Evolutionary conservation across 2,329 filamentous ascomycete genomes (phyloP), one percentile per base, ranked within the genome.

Genomic region (Cyclaneusma minus): DNA sequence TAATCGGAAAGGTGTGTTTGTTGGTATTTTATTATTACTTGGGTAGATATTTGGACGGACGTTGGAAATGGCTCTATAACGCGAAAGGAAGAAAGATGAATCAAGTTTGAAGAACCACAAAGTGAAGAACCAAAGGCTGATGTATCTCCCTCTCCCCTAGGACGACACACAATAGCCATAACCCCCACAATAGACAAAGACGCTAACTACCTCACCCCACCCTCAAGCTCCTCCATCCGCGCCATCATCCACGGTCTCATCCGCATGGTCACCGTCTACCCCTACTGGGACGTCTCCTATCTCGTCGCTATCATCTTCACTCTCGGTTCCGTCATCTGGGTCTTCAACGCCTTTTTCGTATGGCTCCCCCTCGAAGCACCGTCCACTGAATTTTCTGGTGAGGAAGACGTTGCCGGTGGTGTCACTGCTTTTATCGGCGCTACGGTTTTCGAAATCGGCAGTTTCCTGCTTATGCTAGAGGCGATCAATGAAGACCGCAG

Each of bases 401-500:
- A 78, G 44, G 47, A 51, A 1, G 33, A 54, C 6, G 51, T 54
- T 35, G 73, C 55, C 1, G 71, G 67, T 3, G 75, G 72, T 2
- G 56, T 75, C 13, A 68, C 64, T 0, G 70, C 68, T 0, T 68
- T 76, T 38, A 57, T 79, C n/a, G 74, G 74, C 4, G 71, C 71
- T 0, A 74, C 68, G 1, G 50, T 79, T 5, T 79, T 81, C 42
- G 69, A 74, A 36, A 28, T 73, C 4, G 73, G 72, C 0, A 69
- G 66, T 18, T 41, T 78, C 2, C 46, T 79, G 2, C 53, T 79
- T 14, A 55, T 79, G 47, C 50, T 76, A 2, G 74, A 80, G 45
- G 73, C 73, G 3, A 56, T 77, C n/a, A 80, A 80, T 42, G 68
- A 71, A 39, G 68, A 76, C 38, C 54, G 62, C 8, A 52, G 61